Evolutionary conservation across 257 asterid genomes (phyloP).

Genomic region (Solanum habrochaites): DNA sequence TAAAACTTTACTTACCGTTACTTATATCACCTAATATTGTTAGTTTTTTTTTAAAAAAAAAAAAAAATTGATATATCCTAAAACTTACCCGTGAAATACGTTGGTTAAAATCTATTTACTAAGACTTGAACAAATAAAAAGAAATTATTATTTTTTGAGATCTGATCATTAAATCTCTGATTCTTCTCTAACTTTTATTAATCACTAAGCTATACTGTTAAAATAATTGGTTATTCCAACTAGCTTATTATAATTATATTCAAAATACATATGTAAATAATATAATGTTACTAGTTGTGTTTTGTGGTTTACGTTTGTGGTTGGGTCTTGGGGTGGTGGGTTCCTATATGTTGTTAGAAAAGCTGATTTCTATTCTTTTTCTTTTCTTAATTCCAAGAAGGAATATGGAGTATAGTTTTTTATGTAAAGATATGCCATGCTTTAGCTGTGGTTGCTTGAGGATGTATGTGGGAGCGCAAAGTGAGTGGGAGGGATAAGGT

Average conservation of each 20-base stretch:
- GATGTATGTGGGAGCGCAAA: too few relatives aligned
- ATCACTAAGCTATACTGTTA: accelerated
- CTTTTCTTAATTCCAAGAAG: not conserved
- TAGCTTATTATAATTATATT: not conserved
- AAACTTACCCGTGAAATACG: too few relatives aligned
- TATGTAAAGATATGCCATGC: too few relatives aligned
- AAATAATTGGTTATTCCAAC: not conserved
- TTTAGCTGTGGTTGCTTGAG: too few relatives aligned
- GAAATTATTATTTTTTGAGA: not conserved
- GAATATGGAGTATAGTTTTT: not conserved
- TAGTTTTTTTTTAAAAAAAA: too few relatives aligned
- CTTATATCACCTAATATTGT: too few relatives aligned
- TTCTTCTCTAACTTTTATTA: not conserved
- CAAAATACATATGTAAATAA: not conserved
- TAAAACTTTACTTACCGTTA: too few relatives aligned
- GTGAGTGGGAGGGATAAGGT: too few relatives aligned
- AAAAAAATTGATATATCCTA: too few relatives aligned
- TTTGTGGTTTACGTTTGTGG: not conserved
- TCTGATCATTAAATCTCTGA: not conserved
- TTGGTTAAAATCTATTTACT: not conserved
- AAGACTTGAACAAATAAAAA: not conserved
- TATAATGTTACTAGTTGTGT: not conserved
- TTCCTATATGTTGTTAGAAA: not conserved
- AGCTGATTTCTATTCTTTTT: not conserved
- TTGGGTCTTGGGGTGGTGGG: too few relatives aligned